Base-by-base conservation (phyloP, 768 basidiomycete genomes). In the Rhodotorula taiwanensis region DNA sequence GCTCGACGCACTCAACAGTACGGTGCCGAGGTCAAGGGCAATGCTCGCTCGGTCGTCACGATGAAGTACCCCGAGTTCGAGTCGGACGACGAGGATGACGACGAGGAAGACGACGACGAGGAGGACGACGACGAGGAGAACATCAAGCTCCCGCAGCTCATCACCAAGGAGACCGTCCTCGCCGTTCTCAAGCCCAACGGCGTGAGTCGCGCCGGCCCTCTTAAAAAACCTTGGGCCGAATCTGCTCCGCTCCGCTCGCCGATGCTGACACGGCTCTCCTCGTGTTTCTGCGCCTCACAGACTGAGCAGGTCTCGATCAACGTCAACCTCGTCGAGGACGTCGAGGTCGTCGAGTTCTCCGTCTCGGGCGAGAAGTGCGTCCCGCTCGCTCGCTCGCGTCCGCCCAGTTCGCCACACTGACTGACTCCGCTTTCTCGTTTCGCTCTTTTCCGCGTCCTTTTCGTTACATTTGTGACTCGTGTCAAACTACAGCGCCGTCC, bases 1-100 rank as follows among this genome's bases (percentile, higher is more conserved):
- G 36, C 20, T 36, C 27, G 36, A 42, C 49, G 8, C 20, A 11
- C 6, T 2, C 31, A 16, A 7, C 58, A 70, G 69, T 70, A 66
- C 61, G 69, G 69, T 15, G 58, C 60, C 20, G 59, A 63, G 58
- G 69, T 70, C 55, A 66, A 66, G 61, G 69, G 69, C 51, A n/a
- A 53, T 8, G 64, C 57, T 18, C 69, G 69, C 54, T 62, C 69
- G 2, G 69, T 60, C 25, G 69, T 70, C 45, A 42, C 42, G 31
- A 53, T 70, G 53, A 70, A 66, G 64, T 70, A 70, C 44, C 89
- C 89, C 9, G 83, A 82, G 36, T 80, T 79, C 23, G 88, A 88
- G 6, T 80, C 79, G 65, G 89, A 86, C 69, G 76, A 81, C 13
- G 79, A 75, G 8, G 82, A 72, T 18, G 80, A 77, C 31, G 62